These are phyloP conservation scores for Backusella sp. DNA, from an alignment of 192 early-diverging fungal species.

Conservation along the genomic window DNA sequence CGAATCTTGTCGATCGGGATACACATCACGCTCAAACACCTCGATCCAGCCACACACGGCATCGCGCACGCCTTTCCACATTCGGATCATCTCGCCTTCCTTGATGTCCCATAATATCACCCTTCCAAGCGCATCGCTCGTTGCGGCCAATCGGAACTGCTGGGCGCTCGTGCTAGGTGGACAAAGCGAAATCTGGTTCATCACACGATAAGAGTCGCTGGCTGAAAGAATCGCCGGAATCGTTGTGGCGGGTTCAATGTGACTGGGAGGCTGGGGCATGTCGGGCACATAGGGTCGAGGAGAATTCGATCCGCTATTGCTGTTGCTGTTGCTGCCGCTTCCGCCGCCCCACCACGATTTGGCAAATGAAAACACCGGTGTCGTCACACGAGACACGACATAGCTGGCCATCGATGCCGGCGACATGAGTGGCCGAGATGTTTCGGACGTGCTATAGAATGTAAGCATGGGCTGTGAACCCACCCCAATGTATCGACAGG, in stretches of 20 bases:
- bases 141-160: constrained; percentile 48
- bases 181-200: constrained; percentile 49
- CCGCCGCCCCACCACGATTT: constrained; percentile 61
- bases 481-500: constrained; percentile 53
- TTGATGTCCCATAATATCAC: constrained; percentile 65
- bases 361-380: constrained; percentile 67
- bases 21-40: constrained; percentile 35
- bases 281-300: constrained; percentile 35
- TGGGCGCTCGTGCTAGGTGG: constrained; percentile 44
- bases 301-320: neutral
- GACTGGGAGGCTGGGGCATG: constrained; percentile 36
- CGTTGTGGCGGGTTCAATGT: constrained; percentile 52
- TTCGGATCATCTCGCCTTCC: constrained; percentile 61
- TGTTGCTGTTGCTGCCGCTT: neutral
- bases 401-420: constrained; percentile 49
- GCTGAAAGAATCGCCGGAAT: constrained; percentile 53
- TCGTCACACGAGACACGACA: constrained; percentile 48
- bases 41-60: constrained; percentile 73
- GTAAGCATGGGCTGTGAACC: constrained; percentile 58
- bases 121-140: constrained; percentile 66
- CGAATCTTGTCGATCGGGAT: neutral
- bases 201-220: constrained; percentile 51
- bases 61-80: constrained; percentile 73
- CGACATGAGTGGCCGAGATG: constrained; percentile 48
- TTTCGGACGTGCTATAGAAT: constrained; percentile 50